Percentiles rank a stretch among this genome's conserved stretches.
phyloP scores from a whole-genome alignment of 176 grass and related monocot species.

The Alopecurus myosuroides region DNA sequence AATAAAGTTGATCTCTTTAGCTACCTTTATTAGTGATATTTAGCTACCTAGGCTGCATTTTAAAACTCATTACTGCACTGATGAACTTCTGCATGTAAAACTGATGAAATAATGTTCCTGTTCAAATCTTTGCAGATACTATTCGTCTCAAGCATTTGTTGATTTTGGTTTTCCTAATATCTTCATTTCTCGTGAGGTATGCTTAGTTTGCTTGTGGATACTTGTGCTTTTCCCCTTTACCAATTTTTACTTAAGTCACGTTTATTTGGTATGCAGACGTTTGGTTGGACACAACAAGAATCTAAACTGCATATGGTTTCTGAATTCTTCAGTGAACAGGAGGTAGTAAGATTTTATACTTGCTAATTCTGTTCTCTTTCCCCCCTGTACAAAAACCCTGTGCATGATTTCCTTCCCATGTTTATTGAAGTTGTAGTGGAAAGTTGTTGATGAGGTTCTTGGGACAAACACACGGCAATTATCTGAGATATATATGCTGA shows the following conservation, averaged over 20 bases:
- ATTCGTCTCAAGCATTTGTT: constrained; percentile 88
- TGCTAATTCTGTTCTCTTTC: constrained; percentile 14
- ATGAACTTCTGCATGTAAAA: not conserved
- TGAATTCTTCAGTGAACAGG: constrained; percentile 86
- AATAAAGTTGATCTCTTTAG: not conserved
- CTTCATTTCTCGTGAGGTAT: constrained; percentile 99
- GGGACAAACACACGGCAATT: constrained; percentile 80
- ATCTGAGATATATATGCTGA: constrained; percentile 87
- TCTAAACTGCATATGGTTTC: constrained; percentile 92
- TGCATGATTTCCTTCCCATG: constrained; percentile 52
- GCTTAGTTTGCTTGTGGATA: not conserved
- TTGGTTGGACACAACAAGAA: constrained; percentile 88
- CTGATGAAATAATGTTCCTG: not conserved
- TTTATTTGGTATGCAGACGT: constrained; percentile 54
- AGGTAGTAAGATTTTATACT: constrained; percentile 60
- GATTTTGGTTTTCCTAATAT: constrained; percentile 95
- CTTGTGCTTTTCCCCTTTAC: not conserved
- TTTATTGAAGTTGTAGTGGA: constrained; percentile 99
- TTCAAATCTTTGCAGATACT: constrained; percentile 57
- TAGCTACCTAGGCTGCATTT: not conserved
- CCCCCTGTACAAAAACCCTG: not conserved
- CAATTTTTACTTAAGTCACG: not conserved
- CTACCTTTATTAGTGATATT: not conserved
- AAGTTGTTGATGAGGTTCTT: constrained; percentile 94
- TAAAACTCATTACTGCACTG: not conserved